Conservation (phyloP, 169 alveolate genomes). For the Cryptosporidium meleagridis region DNA sequence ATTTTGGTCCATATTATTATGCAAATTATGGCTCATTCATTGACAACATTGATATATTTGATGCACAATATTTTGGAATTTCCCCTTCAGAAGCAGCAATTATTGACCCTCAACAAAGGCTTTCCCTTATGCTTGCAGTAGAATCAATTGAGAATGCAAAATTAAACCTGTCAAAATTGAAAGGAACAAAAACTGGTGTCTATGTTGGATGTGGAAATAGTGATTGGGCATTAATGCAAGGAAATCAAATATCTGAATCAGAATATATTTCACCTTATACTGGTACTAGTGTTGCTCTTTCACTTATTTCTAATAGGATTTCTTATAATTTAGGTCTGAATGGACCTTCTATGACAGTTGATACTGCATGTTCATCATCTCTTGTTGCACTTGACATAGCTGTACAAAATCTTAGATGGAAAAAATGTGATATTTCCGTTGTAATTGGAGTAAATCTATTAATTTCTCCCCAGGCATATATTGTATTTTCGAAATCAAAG, state of each 20-base stretch:
- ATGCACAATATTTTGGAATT: conserved; percentile 49
- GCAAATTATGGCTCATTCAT: conserved; percentile 62
- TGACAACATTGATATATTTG: conserved; percentile 35
- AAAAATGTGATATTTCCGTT: conserved; percentile 30
- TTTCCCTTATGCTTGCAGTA: conserved; percentile 47
- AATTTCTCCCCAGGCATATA: conserved; percentile 65
- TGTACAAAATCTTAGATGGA: conserved; percentile 23
- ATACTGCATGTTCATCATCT: conserved; percentile 81
- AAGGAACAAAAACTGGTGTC: conserved; percentile 46
- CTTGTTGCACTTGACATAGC: conserved; percentile 79
- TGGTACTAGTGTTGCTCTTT: conserved; percentile 74
- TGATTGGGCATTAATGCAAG: conserved; percentile 71
- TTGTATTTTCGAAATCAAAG: conserved; percentile 62
- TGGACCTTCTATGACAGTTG: conserved; percentile 82
- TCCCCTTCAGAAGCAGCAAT: conserved; percentile 65
- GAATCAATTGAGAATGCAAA: conserved; percentile 47
- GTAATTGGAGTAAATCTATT: conserved; percentile 65
- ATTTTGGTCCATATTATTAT: conserved; percentile 62
- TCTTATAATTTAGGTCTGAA: conserved; percentile 78
- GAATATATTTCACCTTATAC: conserved; percentile 63
- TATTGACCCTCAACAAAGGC: conserved; percentile 67
- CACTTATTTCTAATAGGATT: conserved; percentile 78
- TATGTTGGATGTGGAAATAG: conserved; percentile 74
- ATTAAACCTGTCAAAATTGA: background rate
- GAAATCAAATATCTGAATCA: conserved; percentile 40